These are phyloP conservation scores for Limtongia smithiae DNA, from an alignment of 805 yeast genomes.

Conservation along the genomic window DNA sequence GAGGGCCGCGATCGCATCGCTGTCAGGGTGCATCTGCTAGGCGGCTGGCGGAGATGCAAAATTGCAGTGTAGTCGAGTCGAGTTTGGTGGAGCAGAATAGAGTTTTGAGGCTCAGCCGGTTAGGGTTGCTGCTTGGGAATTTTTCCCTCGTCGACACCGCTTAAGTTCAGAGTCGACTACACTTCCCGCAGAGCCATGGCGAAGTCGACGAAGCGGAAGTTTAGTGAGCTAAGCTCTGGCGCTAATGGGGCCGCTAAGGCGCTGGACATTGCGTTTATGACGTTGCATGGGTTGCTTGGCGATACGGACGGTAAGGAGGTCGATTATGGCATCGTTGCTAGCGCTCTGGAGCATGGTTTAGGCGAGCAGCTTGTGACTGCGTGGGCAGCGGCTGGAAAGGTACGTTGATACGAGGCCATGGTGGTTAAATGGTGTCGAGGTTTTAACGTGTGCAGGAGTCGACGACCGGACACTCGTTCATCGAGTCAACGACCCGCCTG, in stretches of 20 bases:
- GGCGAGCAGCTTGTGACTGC: constrained; percentile 14
- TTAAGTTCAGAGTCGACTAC: too few species aligned
- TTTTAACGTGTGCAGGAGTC: constrained; percentile 4
- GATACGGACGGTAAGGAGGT: not conserved
- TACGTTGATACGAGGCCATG: not conserved
- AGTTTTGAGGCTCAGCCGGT: too few species aligned
- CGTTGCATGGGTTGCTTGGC: not conserved
- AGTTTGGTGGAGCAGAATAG: too few species aligned
- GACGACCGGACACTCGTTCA: constrained; percentile 7
- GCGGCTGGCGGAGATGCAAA: too few species aligned
- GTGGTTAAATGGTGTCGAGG: not conserved
- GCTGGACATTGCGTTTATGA: not conserved
- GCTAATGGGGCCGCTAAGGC: too few species aligned
- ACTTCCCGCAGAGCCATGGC: too few species aligned
- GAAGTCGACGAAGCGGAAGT: too few species aligned
- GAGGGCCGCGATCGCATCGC: constrained; percentile 4
- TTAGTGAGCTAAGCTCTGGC: too few species aligned
- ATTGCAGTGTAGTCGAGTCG: not conserved
- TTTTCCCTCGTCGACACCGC: too few species aligned
- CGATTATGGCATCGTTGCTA: not conserved
- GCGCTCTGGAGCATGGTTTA: constrained; percentile 13
- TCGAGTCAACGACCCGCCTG: constrained; percentile 6
- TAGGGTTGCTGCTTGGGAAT: too few species aligned
- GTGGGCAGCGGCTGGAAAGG: constrained; percentile 17
- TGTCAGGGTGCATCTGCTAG: not conserved